Evolutionary conservation across 306 rosid genomes (phyloP).

Genomic region (Boehmeria nivea): DNA sequence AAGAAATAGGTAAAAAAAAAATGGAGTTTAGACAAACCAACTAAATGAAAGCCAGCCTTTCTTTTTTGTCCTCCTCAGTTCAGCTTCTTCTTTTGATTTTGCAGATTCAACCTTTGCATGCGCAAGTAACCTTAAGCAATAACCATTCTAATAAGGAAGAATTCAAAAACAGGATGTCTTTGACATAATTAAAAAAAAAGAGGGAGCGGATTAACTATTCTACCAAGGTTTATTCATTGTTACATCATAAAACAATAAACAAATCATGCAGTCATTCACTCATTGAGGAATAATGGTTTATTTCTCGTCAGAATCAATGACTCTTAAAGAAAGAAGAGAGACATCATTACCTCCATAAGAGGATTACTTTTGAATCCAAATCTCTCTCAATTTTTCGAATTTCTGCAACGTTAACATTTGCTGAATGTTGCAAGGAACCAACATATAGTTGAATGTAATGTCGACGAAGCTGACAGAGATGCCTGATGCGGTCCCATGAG

Average conservation of each 20-base stretch:
- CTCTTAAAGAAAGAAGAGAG: neutral
- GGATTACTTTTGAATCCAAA: conserved; percentile 88
- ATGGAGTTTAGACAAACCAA: conserved; percentile 47
- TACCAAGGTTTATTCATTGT: neutral
- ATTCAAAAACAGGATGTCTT: neutral
- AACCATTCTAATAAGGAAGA: conserved; percentile 19
- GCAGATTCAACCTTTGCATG: conserved; percentile 94
- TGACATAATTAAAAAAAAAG: neutral
- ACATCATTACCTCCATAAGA: conserved; percentile 80
- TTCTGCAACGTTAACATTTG: conserved; percentile 39
- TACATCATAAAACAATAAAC: too few relatives aligned
- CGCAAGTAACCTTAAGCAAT: conserved; percentile 66
- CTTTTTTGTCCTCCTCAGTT: conserved; percentile 55
- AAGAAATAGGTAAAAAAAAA: too few relatives aligned
- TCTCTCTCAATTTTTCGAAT: conserved; percentile 89
- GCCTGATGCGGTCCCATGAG: conserved; percentile 85
- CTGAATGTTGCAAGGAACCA: conserved; percentile 57
- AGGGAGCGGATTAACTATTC: neutral
- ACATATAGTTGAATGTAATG: conserved; percentile 78
- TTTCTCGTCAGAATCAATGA: neutral
- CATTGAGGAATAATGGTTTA: too few relatives aligned
- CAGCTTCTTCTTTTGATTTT: conserved; percentile 91
- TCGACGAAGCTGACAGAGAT: conserved; percentile 90
- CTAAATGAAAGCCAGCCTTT: conserved; percentile 84
- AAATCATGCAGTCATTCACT: neutral